Evolutionary conservation across 2,329 filamentous ascomycete species (phyloP).

Genomic region (Penicillium digitatum): DNA sequence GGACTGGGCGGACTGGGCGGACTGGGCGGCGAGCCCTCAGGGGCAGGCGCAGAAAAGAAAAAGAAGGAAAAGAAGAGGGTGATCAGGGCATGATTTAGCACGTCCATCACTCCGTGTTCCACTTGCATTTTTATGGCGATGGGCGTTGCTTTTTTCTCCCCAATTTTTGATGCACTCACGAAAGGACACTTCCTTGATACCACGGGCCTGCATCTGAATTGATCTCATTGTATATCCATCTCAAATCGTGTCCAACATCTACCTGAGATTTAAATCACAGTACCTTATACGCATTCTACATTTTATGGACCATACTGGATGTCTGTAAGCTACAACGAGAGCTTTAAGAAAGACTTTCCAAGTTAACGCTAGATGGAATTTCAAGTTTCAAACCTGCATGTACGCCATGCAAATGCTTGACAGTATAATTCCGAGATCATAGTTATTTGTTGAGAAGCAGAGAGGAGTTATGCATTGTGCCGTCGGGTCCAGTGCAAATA

Average conservation of each 20-base stretch:
- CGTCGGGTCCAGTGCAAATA: background rate
- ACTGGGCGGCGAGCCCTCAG: conserved; percentile 38
- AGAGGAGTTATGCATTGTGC: background rate
- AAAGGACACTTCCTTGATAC: conserved; percentile 9
- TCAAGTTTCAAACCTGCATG: background rate
- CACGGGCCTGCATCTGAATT: conserved; percentile 2
- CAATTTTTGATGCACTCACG: conserved; percentile 8
- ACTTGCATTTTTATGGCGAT: conserved; percentile 40
- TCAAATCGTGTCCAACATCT: background rate
- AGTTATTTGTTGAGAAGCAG: background rate
- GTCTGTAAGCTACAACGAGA: background rate
- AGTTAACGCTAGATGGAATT: background rate
- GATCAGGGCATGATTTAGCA: conserved; percentile 35
- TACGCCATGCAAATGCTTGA: background rate
- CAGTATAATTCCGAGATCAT: background rate
- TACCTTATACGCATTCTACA: background rate
- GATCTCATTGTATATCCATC: conserved; percentile 5
- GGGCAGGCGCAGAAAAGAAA: conserved; percentile 35
- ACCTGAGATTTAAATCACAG: background rate
- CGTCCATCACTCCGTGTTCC: conserved; percentile 20
- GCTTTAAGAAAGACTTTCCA: background rate
- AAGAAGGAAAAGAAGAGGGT: conserved; percentile 51
- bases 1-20: conserved; percentile 35
- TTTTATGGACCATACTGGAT: too few relatives aligned
- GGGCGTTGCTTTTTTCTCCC: conserved; percentile 28